A percentile compares a stretch with the other conserved stretches of the same genome.
phyloP scores from a whole-genome alignment of 495 filamentous ascomycete species.

The Cercophora samala region DNA sequence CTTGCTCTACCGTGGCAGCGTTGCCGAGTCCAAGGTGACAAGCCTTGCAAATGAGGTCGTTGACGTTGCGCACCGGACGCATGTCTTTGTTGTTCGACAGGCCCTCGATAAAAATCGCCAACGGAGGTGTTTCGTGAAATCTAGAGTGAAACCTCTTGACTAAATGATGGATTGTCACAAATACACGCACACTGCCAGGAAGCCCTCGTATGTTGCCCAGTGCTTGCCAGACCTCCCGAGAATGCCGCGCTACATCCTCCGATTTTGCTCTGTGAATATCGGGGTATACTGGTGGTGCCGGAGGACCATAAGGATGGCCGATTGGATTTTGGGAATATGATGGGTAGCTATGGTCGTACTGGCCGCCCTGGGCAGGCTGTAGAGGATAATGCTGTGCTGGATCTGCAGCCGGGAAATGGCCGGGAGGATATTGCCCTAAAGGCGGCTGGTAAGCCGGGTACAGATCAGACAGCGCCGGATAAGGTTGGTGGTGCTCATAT shows the following conservation, averaged over 20 bases:
- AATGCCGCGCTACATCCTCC: constrained; percentile 55
- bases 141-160: constrained; percentile 50
- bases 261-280: constrained; percentile 50
- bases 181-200: constrained; percentile 58
- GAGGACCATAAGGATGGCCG: constrained; percentile 19
- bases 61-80: constrained; percentile 62
- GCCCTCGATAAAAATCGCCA: constrained; percentile 64
- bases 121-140: constrained; percentile 53
- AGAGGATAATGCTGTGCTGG: constrained; percentile 22
- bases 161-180: constrained; percentile 61
- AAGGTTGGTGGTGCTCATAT: constrained; percentile 28
- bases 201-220: constrained; percentile 60
- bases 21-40: constrained; percentile 46
- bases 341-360: constrained; percentile 30
- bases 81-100: constrained; percentile 62
- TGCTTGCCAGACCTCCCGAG: constrained; percentile 60
- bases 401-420: constrained; percentile 15
- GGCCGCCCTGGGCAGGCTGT: constrained; percentile 23
- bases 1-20: constrained; percentile 34
- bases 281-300: constrained; percentile 25
- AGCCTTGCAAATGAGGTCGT: constrained; percentile 61
- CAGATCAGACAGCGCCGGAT: constrained; percentile 25
- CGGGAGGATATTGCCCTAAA: constrained; percentile 21
- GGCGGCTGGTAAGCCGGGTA: constrained; percentile 30
- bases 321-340: constrained; percentile 21